phyloP scores from a whole-genome alignment of 108 stramenopile species.

The Mediolabrus comicus region DNA sequence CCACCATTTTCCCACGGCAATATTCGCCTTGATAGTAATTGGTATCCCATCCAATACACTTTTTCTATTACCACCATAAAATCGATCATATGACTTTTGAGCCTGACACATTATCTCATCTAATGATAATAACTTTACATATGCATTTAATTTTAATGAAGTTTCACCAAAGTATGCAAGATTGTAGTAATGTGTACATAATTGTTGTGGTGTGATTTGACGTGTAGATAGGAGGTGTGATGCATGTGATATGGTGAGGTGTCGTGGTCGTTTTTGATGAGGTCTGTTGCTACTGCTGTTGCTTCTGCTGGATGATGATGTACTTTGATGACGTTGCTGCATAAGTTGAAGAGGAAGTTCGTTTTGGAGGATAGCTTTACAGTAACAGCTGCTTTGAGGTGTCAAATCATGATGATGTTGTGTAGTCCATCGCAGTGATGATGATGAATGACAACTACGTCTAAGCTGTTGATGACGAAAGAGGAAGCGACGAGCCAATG shows the following conservation, averaged over 20 bases:
- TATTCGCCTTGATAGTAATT: conserved; percentile 92
- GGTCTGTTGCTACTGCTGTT: too few relatives aligned
- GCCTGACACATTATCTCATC: conserved; percentile 54
- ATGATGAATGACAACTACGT: too few relatives aligned
- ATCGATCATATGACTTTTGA: conserved; percentile 52
- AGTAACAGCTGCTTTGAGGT: too few relatives aligned
- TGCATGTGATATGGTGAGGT: conserved; percentile 35
- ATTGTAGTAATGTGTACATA: conserved; percentile 31
- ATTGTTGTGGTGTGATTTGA: conserved; percentile 20
- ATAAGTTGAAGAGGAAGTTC: too few relatives aligned
- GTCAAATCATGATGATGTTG: too few relatives aligned
- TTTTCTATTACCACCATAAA: conserved; percentile 30
- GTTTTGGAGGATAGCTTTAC: too few relatives aligned
- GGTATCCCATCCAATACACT: conserved; percentile 87
- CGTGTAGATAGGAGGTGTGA: conserved; percentile 6
- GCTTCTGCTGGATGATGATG: too few relatives aligned
- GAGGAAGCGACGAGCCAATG: too few relatives aligned
- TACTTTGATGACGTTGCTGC: too few relatives aligned
- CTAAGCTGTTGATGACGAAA: too few relatives aligned
- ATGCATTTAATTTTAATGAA: conserved; percentile 53
- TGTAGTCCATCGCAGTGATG: too few relatives aligned
- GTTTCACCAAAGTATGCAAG: conserved; percentile 42
- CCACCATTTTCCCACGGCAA: conserved; percentile 72
- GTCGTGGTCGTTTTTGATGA: background rate
- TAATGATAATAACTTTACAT: conserved; percentile 33